phyloP scores from a whole-genome alignment of 495 filamentous ascomycete genomes.

The Trichoderma orchidacearum region DNA sequence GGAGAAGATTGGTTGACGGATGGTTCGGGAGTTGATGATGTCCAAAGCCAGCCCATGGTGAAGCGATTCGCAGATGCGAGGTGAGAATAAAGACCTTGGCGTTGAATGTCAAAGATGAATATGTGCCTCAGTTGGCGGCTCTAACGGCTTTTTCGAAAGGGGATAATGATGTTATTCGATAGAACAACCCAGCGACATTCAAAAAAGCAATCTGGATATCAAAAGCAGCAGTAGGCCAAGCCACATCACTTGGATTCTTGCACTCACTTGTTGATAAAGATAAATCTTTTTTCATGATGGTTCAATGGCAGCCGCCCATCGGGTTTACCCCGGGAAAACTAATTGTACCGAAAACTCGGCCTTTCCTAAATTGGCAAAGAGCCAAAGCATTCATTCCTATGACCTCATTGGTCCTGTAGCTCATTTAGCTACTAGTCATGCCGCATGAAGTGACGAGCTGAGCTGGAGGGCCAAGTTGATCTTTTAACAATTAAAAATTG shows the following conservation, averaged over 20 bases:
- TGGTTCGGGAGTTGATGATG: constrained; percentile 10
- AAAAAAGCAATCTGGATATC: too few species aligned
- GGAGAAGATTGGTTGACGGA: constrained; percentile 8
- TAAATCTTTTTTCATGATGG: neutral
- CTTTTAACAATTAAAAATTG: neutral
- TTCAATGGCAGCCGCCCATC: neutral
- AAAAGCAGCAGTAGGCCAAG: too few species aligned
- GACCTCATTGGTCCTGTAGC: constrained; percentile 12
- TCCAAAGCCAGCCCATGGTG: constrained; percentile 43
- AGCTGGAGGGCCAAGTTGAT: neutral
- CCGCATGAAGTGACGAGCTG: constrained; percentile 1
- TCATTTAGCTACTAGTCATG: neutral
- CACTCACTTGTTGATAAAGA: too few species aligned
- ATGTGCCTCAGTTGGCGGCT: neutral
- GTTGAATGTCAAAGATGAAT: neutral
- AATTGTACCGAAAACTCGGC: neutral
- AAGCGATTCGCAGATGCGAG: neutral
- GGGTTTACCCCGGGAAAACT: neutral
- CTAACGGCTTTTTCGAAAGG: neutral
- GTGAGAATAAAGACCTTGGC: too few species aligned
- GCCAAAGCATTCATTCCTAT: constrained; percentile 3
- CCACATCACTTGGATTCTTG: too few species aligned
- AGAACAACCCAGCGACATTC: too few species aligned
- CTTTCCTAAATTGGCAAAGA: neutral
- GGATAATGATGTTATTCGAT: too few species aligned